phyloP scores from a whole-genome alignment of 805 yeast species.

The Metschnikowia corniflorae region DNA sequence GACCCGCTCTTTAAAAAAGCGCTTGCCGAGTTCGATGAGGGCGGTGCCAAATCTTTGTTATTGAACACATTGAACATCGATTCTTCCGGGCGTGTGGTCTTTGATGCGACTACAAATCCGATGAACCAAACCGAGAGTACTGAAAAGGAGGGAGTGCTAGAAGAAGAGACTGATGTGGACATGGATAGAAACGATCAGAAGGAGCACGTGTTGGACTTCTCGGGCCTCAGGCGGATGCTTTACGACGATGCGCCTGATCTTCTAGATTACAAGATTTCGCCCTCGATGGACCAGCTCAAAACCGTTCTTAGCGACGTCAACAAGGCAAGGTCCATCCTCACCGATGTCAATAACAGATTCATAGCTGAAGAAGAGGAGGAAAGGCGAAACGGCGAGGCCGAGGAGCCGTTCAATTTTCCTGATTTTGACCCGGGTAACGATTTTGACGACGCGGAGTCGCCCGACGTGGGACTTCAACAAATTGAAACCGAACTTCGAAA shows the following conservation, averaged over 20 bases:
- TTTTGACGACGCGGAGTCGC: slow-evolving; percentile 9
- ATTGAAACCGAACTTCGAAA: slow-evolving; percentile 8
- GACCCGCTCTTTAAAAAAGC: slow-evolving; percentile 77
- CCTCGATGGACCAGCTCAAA: slow-evolving; percentile 62
- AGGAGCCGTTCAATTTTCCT: slow-evolving; percentile 2
- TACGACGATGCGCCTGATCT: slow-evolving; percentile 21
- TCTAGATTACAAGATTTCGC: slow-evolving; percentile 51
- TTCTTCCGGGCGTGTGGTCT: slow-evolving; percentile 52
- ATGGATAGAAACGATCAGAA: slow-evolving; percentile 21
- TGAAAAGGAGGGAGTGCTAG: slow-evolving; percentile 7
- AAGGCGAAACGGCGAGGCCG: background rate
- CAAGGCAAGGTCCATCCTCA: slow-evolving; percentile 46
- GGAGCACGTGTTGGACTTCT: slow-evolving; percentile 7
- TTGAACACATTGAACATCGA: slow-evolving; percentile 60
- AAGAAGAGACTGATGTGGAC: slow-evolving; percentile 6
- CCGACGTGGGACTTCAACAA: slow-evolving; percentile 4
- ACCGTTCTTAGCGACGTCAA: slow-evolving; percentile 53
- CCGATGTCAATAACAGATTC: slow-evolving; percentile 38
- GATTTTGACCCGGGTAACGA: slow-evolving; percentile 25
- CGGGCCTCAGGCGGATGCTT: slow-evolving; percentile 19
- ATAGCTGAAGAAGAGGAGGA: slow-evolving; percentile 14
- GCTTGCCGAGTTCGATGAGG: slow-evolving; percentile 75
- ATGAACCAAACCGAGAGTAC: slow-evolving; percentile 10
- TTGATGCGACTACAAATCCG: slow-evolving; percentile 53
- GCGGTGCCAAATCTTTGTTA: slow-evolving; percentile 70